These are phyloP conservation scores for Moringa oleifera DNA, from an alignment of 345 rosid genomes.

Conservation along the genomic window DNA sequence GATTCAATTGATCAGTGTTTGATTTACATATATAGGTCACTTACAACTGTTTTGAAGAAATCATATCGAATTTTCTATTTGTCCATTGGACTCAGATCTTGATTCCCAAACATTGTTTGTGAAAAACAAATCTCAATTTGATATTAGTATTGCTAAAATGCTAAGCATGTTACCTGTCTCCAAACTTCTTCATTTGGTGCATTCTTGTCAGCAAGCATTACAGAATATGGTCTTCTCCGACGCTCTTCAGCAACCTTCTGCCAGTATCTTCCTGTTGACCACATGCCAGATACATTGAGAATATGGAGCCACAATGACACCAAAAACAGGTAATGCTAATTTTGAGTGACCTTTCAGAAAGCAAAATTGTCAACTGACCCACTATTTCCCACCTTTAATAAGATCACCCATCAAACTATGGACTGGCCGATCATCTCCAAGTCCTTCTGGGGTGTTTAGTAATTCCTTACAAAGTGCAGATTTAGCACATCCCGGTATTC, in stretches of 20 bases:
- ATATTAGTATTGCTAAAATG: too few relatives aligned
- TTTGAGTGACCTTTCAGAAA: not conserved
- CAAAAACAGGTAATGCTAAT: constrained; percentile 1
- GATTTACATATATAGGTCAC: too few relatives aligned
- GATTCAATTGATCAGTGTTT: too few relatives aligned
- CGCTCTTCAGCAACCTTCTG: constrained; percentile 70
- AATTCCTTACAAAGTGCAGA: constrained; percentile 95
- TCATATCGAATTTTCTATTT: too few relatives aligned
- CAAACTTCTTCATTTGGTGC: constrained; percentile 99
- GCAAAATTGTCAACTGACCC: constrained; percentile 4
- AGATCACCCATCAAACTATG: constrained; percentile 96
- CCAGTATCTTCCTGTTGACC: constrained; percentile 76
- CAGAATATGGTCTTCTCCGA: constrained; percentile 70
- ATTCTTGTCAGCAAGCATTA: constrained; percentile 95
- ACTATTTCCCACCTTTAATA: constrained; percentile 56
- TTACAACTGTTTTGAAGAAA: too few relatives aligned
- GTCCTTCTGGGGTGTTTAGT: constrained; percentile 54
- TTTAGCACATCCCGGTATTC: constrained; percentile 98
- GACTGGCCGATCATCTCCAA: constrained; percentile 81
- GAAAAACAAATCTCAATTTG: too few relatives aligned
- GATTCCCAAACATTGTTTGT: too few relatives aligned
- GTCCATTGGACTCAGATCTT: too few relatives aligned
- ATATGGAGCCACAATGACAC: not conserved
- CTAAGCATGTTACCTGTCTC: constrained; percentile 63
- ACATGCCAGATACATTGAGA: constrained; percentile 2